phyloP scores from a whole-genome alignment of 1,284 basidiomycete species.

The Papiliotrema nemorosa region DNA sequence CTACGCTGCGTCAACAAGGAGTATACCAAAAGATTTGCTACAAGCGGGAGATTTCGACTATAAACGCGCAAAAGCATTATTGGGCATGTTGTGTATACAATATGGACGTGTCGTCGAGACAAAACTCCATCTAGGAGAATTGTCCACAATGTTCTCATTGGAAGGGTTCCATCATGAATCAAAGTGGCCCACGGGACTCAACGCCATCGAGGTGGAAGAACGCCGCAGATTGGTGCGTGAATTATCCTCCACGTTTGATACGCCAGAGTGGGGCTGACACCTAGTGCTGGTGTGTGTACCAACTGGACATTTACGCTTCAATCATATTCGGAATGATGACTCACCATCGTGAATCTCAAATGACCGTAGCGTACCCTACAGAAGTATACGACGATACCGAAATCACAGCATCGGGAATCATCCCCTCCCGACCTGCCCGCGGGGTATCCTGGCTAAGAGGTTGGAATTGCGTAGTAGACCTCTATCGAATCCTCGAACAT shows the following conservation, averaged over 20 bases:
- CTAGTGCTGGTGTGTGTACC: constrained; percentile 46
- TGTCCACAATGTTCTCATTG: constrained; percentile 33
- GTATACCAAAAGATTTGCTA: constrained; percentile 23
- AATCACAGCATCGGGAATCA: constrained; percentile 29
- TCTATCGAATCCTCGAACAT: constrained; percentile 47
- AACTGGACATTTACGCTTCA: constrained; percentile 40
- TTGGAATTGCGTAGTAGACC: constrained; percentile 45
- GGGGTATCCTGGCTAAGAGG: constrained; percentile 34
- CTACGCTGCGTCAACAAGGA: constrained; percentile 20
- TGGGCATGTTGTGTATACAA: constrained; percentile 38
- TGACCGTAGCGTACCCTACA: constrained; percentile 42
- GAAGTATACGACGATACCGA: constrained; percentile 38
- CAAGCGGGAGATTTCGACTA: constrained; percentile 28
- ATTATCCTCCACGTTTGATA: too few species aligned
- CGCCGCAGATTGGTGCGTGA: constrained; percentile 37
- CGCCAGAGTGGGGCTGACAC: background rate
- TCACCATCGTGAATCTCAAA: constrained; percentile 41
- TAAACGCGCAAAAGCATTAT: constrained; percentile 29
- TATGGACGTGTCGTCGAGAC: constrained; percentile 30
- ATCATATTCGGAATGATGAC: constrained; percentile 41
- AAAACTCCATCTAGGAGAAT: constrained; percentile 36
- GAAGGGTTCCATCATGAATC: constrained; percentile 42
- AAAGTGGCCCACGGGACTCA: constrained; percentile 36
- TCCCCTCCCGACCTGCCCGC: background rate
- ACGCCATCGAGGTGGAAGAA: constrained; percentile 39